phyloP scores from a whole-genome alignment of 257 asterid genomes.

The Solanum rostratum region DNA sequence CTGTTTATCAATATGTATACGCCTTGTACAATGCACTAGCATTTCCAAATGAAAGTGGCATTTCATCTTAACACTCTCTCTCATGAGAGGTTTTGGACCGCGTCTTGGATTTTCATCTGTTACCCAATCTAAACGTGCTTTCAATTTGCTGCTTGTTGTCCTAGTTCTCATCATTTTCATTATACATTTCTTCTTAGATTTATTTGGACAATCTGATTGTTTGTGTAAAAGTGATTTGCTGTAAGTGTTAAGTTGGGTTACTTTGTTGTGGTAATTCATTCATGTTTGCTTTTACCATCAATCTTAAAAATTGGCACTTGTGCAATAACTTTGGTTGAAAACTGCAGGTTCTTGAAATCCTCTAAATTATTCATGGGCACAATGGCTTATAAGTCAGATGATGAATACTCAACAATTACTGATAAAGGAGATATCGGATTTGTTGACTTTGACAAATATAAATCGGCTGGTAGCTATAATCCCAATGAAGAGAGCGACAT shows the following conservation, averaged over 20 bases:
- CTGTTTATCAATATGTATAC: neutral
- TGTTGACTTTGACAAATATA: constrained; percentile 46
- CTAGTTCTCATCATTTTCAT: neutral
- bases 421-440: constrained; percentile 87
- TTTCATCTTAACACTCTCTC: neutral
- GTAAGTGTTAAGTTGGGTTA: neutral
- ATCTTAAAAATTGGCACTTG: neutral
- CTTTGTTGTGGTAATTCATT: neutral
- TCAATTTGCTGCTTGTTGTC: neutral
- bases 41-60: neutral
- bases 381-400: constrained; percentile 43
- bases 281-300: neutral
- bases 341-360: constrained; percentile 16
- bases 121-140: neutral
- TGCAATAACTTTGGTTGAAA: constrained; percentile 5
- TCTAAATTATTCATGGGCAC: constrained; percentile 29
- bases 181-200: neutral
- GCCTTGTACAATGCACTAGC: neutral
- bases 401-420: constrained; percentile 59
- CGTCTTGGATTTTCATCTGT: neutral
- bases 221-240: neutral
- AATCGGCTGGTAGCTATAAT: constrained; percentile 46
- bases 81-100: neutral
- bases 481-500: constrained; percentile 53
- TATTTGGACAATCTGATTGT: neutral